A percentile compares a stretch with the other conserved stretches of the same genome.
Evolutionary conservation across 345 rosid genomes (phyloP).

Genomic region (Pseudoturritis turrita): DNA sequence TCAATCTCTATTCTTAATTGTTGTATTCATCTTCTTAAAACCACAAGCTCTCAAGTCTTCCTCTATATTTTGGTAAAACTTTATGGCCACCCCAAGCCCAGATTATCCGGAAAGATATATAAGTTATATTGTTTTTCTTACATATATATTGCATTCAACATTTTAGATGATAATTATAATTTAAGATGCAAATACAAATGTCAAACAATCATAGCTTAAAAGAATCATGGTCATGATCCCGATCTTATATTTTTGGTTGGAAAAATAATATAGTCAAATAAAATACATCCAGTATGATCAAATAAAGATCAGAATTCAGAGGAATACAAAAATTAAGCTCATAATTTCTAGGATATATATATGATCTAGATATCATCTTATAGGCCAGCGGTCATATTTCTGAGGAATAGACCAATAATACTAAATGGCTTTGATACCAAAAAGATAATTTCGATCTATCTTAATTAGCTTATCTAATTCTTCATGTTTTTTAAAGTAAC

Average conservation of each 20-base stretch:
- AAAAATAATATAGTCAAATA: background rate
- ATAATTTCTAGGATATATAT: background rate
- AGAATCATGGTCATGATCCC: background rate
- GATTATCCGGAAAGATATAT: background rate
- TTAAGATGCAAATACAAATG: background rate
- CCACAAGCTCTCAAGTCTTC: background rate
- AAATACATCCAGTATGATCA: background rate
- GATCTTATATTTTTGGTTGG: background rate
- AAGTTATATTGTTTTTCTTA: background rate
- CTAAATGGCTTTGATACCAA: background rate
- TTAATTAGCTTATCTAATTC: background rate
- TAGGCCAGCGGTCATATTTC: background rate
- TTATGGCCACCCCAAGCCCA: background rate
- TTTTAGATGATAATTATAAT: background rate
- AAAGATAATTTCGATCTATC: background rate
- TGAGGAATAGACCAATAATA: background rate
- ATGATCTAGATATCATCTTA: background rate
- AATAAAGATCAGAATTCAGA: background rate
- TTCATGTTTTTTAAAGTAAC: background rate
- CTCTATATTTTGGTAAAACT: constrained; percentile 1
- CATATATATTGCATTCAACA: background rate
- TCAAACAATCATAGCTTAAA: background rate
- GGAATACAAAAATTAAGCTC: background rate
- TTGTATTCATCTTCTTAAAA: background rate
- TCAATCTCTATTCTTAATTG: background rate